Percentiles rank a stretch among this genome's conserved stretches.
Conservation (phyloP, 1,284 basidiomycete species). For the Caloboletus inedulis region DNA sequence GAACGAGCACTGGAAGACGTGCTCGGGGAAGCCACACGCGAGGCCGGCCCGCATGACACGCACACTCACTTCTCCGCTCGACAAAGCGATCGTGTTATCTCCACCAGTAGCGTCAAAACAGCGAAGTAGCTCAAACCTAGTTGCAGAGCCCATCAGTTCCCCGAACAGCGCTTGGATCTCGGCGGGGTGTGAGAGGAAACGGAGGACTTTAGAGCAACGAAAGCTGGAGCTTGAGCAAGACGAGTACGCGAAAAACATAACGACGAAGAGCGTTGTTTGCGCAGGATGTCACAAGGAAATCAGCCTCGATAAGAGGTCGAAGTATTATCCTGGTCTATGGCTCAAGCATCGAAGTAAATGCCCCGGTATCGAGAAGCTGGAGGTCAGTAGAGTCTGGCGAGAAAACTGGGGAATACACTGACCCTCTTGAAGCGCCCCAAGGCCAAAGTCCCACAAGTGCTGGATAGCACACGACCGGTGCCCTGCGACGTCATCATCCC, state of each 20-base stretch:
- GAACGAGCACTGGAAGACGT: conserved; percentile 30
- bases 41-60: conserved; percentile 9
- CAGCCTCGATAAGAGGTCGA: conserved; percentile 34
- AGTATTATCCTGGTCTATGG: conserved; percentile 35
- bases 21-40: conserved; percentile 24
- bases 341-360: conserved; percentile 29
- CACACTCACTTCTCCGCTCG: conserved; percentile 12
- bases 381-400: conserved; percentile 24
- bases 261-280: conserved; percentile 27
- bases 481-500: neutral
- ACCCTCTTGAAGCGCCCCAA: conserved; percentile 22
- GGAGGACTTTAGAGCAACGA: conserved; percentile 30
- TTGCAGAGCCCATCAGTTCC: neutral
- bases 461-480: neutral
- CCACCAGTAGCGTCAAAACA: conserved; percentile 6
- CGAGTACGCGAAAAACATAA: conserved; percentile 26
- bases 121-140: neutral
- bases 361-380: conserved; percentile 19
- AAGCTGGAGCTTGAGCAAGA: conserved; percentile 31
- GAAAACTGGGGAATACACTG: conserved; percentile 1
- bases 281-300: conserved; percentile 27
- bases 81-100: conserved; percentile 10
- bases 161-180: conserved; percentile 10
- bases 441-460: neutral
- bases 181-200: conserved; percentile 28